A percentile compares a stretch with the other conserved stretches of the same genome.
Evolutionary conservation across 2,329 filamentous ascomycete species (phyloP).

Genomic region (Penicillium sp.): DNA sequence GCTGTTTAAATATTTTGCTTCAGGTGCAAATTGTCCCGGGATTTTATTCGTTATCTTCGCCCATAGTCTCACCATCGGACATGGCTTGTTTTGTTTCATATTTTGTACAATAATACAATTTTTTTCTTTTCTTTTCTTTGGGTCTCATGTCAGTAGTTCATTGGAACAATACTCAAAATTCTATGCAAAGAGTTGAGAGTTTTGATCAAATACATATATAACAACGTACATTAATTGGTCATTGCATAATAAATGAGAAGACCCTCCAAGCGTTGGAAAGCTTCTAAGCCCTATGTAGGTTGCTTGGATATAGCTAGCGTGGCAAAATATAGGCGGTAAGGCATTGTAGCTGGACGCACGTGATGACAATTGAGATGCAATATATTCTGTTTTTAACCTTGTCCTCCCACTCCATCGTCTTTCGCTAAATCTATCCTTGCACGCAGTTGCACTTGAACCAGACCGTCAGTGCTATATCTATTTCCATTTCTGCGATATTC

Average conservation of each 20-base stretch:
- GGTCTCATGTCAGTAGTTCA: no score
- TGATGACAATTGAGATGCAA: neutral
- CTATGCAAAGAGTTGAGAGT: no score
- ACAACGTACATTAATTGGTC: neutral
- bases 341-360: neutral
- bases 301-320: no score
- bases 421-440: neutral
- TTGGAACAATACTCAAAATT: no score
- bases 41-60: neutral
- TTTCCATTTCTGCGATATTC: neutral
- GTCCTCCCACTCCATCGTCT: neutral
- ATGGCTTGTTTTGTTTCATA: neutral
- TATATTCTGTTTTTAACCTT: neutral
- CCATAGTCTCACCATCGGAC: neutral
- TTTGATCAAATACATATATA: neutral
- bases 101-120: slow-evolving; percentile 1
- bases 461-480: neutral
- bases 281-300: neutral
- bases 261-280: no score
- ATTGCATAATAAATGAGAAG: neutral
- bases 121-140: neutral
- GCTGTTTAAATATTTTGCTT: neutral
- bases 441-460: neutral
- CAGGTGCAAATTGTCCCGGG: neutral
- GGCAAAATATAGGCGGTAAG: neutral